Percentiles rank a stretch among this genome's conserved stretches.
These are phyloP conservation scores for Bruguiera gymnorhiza DNA, from an alignment of 345 rosid species.

Conservation along the genomic window DNA sequence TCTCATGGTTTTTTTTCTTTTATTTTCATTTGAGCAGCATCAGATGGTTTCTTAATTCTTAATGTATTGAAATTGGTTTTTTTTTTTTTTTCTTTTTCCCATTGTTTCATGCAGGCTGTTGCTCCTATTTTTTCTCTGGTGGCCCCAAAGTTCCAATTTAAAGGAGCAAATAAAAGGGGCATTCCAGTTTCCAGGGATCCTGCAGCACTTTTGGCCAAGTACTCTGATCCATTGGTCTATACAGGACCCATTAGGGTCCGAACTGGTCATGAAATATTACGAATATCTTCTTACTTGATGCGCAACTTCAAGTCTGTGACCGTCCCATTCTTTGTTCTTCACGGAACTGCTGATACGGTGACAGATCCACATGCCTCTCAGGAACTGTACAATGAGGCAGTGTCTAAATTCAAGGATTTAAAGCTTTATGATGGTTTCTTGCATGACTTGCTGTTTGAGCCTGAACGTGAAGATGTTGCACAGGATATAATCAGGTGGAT, in stretches of 20 bases:
- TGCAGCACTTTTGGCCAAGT: constrained; percentile 79
- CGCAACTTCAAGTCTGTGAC: constrained; percentile 62
- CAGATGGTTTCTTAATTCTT: not conserved
- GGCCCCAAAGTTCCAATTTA: constrained; percentile 80
- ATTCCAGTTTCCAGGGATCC: constrained; percentile 97
- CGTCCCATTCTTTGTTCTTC: constrained; percentile 87
- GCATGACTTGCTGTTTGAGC: constrained; percentile 94
- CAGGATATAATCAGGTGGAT: constrained; percentile 85
- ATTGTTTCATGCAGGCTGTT: constrained; percentile 53
- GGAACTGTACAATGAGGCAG: constrained; percentile 73
- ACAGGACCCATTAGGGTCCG: constrained; percentile 97
- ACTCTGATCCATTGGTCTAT: constrained; percentile 91
- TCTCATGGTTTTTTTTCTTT: not conserved
- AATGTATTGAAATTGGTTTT: too few species aligned
- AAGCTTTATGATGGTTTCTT: constrained; percentile 89
- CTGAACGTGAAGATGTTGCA: constrained; percentile 77
- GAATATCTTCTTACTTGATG: constrained; percentile 69
- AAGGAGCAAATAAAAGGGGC: constrained; percentile 98
- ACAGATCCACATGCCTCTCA: constrained; percentile 92
- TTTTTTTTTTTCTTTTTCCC: not conserved
- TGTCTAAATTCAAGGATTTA: constrained; percentile 74
- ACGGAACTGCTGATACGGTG: constrained; percentile 88
- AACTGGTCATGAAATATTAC: constrained; percentile 90
- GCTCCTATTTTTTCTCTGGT: constrained; percentile 88
- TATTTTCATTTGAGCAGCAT: not conserved